phyloP scores from a whole-genome alignment of 23 red algal species.

The Gracilariopsis chorda region DNA sequence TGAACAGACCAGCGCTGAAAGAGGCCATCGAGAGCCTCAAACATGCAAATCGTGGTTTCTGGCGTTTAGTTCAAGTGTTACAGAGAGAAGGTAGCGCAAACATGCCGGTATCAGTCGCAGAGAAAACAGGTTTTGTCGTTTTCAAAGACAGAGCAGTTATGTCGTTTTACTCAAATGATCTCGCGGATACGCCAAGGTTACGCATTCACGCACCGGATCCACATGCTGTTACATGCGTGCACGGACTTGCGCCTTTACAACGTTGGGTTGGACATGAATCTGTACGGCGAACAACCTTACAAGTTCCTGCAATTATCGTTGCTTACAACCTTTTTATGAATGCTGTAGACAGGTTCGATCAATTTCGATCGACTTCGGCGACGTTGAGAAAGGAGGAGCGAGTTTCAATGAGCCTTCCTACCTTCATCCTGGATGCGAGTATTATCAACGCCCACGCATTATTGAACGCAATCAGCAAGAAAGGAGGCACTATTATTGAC shows the following conservation, averaged over 20 bases:
- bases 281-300: not conserved
- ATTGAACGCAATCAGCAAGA: not conserved
- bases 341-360: not conserved
- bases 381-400: not conserved
- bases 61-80: not conserved
- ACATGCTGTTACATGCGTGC: too few species aligned
- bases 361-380: not conserved
- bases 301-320: not conserved
- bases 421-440: not conserved
- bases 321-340: slow-evolving; percentile 1
- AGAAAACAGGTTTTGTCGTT: too few species aligned
- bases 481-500: not conserved
- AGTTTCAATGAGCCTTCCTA: not conserved
- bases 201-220: not conserved
- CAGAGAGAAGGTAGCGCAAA: not conserved
- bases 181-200: not conserved
- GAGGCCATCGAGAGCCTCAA: not conserved
- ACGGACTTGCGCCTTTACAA: not conserved
- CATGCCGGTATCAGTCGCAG: not conserved
- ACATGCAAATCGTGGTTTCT: not conserved
- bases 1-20: not conserved
- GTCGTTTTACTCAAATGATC: not conserved
- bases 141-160: too few species aligned
- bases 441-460: not conserved
- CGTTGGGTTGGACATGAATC: not conserved